Conservation (phyloP, 768 basidiomycete species). For the Boletus edulis region DNA sequence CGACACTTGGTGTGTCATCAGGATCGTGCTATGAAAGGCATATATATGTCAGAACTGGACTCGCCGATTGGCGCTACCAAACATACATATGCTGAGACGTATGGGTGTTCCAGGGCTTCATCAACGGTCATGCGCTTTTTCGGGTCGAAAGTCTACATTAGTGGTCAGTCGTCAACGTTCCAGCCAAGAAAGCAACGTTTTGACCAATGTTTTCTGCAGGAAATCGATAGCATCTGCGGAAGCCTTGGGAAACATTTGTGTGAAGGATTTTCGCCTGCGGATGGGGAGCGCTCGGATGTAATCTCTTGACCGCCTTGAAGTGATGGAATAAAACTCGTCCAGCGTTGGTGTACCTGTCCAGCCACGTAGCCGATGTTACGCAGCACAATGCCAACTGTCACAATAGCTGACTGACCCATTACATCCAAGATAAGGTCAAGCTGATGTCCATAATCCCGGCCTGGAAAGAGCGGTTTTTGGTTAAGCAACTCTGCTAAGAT, state of each 20-base stretch:
- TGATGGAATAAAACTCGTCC: slow-evolving; percentile 91
- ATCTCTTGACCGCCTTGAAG: slow-evolving; percentile 78
- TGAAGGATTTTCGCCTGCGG: slow-evolving; percentile 69
- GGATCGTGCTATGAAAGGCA: slow-evolving; percentile 65
- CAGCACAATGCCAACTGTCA: slow-evolving; percentile 9
- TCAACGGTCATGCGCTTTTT: slow-evolving; percentile 83
- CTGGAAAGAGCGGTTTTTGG: slow-evolving; percentile 83
- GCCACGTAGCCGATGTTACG: slow-evolving; percentile 16
- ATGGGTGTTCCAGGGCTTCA: slow-evolving; percentile 80
- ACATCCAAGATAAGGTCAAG: slow-evolving; percentile 86
- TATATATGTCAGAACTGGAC: slow-evolving; percentile 3
- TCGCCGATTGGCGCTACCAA: background rate
- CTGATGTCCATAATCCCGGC: slow-evolving; percentile 85
- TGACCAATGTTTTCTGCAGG: slow-evolving; percentile 65
- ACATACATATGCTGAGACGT: slow-evolving; percentile 72
- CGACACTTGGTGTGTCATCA: slow-evolving; percentile 84
- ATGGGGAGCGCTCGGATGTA: slow-evolving; percentile 87
- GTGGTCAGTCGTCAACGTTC: background rate
- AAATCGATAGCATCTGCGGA: slow-evolving; percentile 72
- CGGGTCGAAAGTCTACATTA: slow-evolving; percentile 74
- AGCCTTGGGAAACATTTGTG: slow-evolving; percentile 74
- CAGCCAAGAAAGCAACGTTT: slow-evolving; percentile 30
- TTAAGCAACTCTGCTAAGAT: slow-evolving; percentile 81
- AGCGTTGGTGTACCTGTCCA: slow-evolving; percentile 71
- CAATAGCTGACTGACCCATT: slow-evolving; percentile 47